phyloP scores from a whole-genome alignment of 2,329 filamentous ascomycete species.

The Aspergillus fumigatiaffinis region DNA sequence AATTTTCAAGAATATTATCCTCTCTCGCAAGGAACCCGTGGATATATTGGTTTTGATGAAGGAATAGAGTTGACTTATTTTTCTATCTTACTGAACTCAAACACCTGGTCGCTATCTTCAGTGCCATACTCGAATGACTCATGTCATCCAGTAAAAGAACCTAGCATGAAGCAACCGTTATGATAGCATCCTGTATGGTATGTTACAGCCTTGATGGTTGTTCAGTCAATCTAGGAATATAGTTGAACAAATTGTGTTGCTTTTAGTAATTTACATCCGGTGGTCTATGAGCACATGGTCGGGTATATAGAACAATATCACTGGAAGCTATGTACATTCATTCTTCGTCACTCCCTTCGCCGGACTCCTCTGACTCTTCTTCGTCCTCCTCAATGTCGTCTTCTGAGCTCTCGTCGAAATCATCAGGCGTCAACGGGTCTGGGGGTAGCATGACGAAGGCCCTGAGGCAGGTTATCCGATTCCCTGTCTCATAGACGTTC shows the following conservation, averaged over 20 bases:
- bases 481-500: conserved; percentile 77
- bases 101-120: background rate
- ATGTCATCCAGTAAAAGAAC: background rate
- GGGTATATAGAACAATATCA: conserved; percentile 20
- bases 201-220: background rate
- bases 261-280: conserved; percentile 6
- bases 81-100: background rate
- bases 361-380: conserved; percentile 16
- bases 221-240: background rate
- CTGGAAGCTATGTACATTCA: conserved; percentile 4
- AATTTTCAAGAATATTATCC: background rate
- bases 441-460: conserved; percentile 78
- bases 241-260: background rate
- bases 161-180: background rate
- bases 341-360: conserved; percentile 27
- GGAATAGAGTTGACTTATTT: background rate
- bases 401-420: conserved; percentile 22
- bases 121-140: background rate
- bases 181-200: background rate
- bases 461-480: conserved; percentile 82
- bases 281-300: conserved; percentile 10
- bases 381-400: conserved; percentile 28
- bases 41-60: background rate
- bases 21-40: background rate
- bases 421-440: conserved; percentile 52